These are phyloP conservation scores for Vaccinium myrtillus DNA, from an alignment of 148 eudicot species.

Conservation along the genomic window DNA sequence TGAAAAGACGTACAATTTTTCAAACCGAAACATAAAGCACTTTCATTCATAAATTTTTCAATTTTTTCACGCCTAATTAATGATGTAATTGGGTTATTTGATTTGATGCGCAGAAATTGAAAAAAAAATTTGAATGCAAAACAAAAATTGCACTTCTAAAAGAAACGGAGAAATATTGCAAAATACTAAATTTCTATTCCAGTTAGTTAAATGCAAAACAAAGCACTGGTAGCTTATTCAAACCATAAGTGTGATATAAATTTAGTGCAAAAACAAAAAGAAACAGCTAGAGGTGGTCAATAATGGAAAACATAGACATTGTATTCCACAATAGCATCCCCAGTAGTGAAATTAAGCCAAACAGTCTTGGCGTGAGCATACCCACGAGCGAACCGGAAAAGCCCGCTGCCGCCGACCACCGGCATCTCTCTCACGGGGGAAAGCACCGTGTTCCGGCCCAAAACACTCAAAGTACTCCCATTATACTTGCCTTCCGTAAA, in stretches of 20 bases:
- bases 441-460: constrained; percentile 24
- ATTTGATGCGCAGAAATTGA: no score
- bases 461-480: constrained; percentile 24
- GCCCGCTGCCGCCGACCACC: constrained; percentile 30
- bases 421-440: constrained; percentile 26
- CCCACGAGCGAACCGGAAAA: constrained; percentile 31
- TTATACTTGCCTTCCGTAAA: constrained; percentile 30
- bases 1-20: no score
- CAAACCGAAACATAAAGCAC: no score
- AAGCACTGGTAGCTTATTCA: background rate
- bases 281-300: background rate
- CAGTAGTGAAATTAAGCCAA: constrained; percentile 4
- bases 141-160: background rate
- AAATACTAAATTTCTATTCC: background rate
- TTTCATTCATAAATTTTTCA: no score
- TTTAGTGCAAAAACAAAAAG: no score
- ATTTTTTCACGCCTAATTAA: no score
- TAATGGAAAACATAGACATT: constrained; percentile 32
- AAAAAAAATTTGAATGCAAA: no score
- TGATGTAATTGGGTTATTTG: no score
- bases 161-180: background rate
- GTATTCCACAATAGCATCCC: constrained; percentile 30
- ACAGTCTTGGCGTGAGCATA: constrained; percentile 25
- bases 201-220: background rate
- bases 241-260: background rate